Conservation (phyloP, 1,284 basidiomycete genomes). For the Sutorius eximius region DNA sequence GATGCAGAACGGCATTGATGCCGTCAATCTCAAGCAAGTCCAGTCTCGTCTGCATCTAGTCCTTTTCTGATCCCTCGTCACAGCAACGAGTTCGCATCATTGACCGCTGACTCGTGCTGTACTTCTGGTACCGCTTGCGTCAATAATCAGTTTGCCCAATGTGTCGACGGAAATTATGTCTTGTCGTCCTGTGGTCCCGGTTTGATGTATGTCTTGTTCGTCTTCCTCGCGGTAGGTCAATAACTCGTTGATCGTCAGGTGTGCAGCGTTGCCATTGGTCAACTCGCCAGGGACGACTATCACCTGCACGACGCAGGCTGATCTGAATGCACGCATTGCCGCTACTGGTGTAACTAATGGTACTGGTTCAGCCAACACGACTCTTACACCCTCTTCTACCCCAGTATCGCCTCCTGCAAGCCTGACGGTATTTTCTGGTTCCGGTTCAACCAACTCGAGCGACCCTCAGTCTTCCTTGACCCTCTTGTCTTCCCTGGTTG, state of each 20-base stretch:
- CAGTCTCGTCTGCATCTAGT: background rate
- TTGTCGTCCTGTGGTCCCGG: conserved; percentile 42
- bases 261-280: conserved; percentile 53
- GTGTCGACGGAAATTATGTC: conserved; percentile 49
- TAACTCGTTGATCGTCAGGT: conserved; percentile 35
- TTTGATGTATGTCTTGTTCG: conserved; percentile 39
- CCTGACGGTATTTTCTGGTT: conserved; percentile 30
- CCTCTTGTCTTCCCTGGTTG: conserved; percentile 47
- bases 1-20: conserved; percentile 53
- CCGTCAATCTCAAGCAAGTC: conserved; percentile 53
- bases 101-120: conserved; percentile 46
- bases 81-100: conserved; percentile 47
- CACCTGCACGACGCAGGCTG: conserved; percentile 45
- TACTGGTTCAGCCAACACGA: conserved; percentile 8
- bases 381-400: conserved; percentile 4
- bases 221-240: background rate
- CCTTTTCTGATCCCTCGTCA: conserved; percentile 12
- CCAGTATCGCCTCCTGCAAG: conserved; percentile 20
- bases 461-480: conserved; percentile 42
- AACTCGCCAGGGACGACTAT: conserved; percentile 45
- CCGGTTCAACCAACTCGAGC: conserved; percentile 38
- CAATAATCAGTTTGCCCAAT: conserved; percentile 47
- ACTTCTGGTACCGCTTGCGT: conserved; percentile 49
- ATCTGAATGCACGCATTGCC: conserved; percentile 41
- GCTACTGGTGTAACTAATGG: conserved; percentile 38